Conservation (phyloP, 768 basidiomycete species). For the Nidula microcarpa region DNA sequence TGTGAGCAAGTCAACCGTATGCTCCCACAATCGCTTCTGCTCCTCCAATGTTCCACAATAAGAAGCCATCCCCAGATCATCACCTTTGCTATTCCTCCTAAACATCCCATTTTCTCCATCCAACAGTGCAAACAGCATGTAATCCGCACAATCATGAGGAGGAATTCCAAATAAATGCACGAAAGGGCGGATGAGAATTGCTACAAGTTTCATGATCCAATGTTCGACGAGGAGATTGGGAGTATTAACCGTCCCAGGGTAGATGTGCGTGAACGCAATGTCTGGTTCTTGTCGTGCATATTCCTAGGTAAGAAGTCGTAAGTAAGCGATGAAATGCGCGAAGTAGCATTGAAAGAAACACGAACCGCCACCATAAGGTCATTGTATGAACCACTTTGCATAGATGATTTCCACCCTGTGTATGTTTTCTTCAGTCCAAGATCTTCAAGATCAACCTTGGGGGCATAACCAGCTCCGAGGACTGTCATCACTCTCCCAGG, state of each 20-base stretch:
- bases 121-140: too few relatives aligned
- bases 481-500: conserved; percentile 31
- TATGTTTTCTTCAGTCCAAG: conserved; percentile 34
- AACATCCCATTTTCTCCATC: too few relatives aligned
- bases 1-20: too few relatives aligned
- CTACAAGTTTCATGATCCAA: too few relatives aligned
- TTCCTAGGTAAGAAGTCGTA: conserved; percentile 13
- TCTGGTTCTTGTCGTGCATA: conserved; percentile 30
- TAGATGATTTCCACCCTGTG: conserved; percentile 15
- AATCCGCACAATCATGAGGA: too few relatives aligned
- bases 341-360: neutral
- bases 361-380: conserved; percentile 32
- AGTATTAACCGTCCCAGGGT: conserved; percentile 32
- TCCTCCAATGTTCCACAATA: too few relatives aligned
- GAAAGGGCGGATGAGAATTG: too few relatives aligned
- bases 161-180: too few relatives aligned
- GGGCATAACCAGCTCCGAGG: conserved; percentile 18
- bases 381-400: conserved; percentile 24
- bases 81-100: too few relatives aligned
- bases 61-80: too few relatives aligned
- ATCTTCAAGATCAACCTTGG: conserved; percentile 24
- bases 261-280: conserved; percentile 35
- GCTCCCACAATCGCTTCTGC: too few relatives aligned
- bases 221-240: neutral
- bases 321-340: neutral